phyloP scores from a whole-genome alignment of 768 basidiomycete genomes.

The Candolleomyces aberdarensis region DNA sequence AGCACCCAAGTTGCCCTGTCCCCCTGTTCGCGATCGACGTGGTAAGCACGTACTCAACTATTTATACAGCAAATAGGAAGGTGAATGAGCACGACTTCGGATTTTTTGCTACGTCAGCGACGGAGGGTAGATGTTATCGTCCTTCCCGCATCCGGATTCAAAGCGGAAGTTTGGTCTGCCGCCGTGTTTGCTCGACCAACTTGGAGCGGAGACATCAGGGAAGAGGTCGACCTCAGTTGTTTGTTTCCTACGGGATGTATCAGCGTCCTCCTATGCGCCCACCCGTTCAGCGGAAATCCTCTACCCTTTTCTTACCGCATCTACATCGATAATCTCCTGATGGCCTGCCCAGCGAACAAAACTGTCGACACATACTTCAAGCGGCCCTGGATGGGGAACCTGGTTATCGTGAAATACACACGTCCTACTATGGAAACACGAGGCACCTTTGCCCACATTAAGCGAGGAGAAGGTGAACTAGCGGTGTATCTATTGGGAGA shows the following conservation, averaged over 20 bases:
- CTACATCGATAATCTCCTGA: not conserved
- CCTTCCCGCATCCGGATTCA: not conserved
- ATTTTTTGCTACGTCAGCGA: not conserved
- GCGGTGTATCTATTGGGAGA: not conserved
- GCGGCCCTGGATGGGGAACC: not conserved
- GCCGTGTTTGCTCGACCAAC: not conserved
- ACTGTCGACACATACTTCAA: not conserved
- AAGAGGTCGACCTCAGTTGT: not conserved
- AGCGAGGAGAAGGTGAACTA: not conserved
- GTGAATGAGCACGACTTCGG: too few relatives aligned
- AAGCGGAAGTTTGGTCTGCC: not conserved
- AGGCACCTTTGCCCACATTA: not conserved
- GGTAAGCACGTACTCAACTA: too few relatives aligned
- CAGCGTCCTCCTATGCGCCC: not conserved
- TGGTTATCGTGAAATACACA: not conserved
- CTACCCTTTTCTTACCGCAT: not conserved
- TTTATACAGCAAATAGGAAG: too few relatives aligned
- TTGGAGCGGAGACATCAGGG: not conserved
- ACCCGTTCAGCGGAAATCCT: not conserved
- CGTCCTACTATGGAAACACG: not conserved
- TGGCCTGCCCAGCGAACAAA: not conserved
- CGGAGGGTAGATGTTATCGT: not conserved
- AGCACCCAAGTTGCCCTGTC: too few relatives aligned
- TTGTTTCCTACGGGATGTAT: not conserved
- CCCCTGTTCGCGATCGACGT: too few relatives aligned